These are phyloP conservation scores for Populus nigra DNA, from an alignment of 345 rosid genomes.

Conservation along the genomic window DNA sequence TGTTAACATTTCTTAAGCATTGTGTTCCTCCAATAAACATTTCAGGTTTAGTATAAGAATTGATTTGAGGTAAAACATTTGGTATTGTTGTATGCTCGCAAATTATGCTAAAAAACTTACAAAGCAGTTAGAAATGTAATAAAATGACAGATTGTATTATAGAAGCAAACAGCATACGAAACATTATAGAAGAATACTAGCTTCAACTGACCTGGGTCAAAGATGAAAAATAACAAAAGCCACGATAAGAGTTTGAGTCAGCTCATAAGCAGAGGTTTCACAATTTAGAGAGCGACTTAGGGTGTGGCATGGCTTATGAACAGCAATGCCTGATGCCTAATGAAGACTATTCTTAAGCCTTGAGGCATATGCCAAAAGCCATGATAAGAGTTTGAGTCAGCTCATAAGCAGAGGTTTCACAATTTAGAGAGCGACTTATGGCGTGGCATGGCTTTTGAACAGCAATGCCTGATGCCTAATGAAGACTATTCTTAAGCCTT, in stretches of 20 bases:
- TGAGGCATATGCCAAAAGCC: not conserved
- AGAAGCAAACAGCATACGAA: not conserved
- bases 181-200: not conserved
- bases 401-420: not conserved
- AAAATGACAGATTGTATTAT: not conserved
- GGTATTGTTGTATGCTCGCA: not conserved
- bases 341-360: no score
- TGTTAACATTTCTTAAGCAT: not conserved
- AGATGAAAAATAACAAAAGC: not conserved
- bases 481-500: no score
- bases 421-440: not conserved
- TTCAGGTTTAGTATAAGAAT: not conserved
- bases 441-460: not conserved
- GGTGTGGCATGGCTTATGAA: not conserved
- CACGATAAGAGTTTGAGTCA: not conserved
- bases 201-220: not conserved
- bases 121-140: not conserved
- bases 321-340: not conserved
- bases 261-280: not conserved
- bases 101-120: not conserved
- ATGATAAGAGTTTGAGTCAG: not conserved
- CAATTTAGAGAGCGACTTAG: not conserved
- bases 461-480: not conserved
- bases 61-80: not conserved
- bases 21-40: not conserved